Conservation (phyloP, 2,329 filamentous ascomycete genomes). For the Simplicillium aogashimaense region DNA sequence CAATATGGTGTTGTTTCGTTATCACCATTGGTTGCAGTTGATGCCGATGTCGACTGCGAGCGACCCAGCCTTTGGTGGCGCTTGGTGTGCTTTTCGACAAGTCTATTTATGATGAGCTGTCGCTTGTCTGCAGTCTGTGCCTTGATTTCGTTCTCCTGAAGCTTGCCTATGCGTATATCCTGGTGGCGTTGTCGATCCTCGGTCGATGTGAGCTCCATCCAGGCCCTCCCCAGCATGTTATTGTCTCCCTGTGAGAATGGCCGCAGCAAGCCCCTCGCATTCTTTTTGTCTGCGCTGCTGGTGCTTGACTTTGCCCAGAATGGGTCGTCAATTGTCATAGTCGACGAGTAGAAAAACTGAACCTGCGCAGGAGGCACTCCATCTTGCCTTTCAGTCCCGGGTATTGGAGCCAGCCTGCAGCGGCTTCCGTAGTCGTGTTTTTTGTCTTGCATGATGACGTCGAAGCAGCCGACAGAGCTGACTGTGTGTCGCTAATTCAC, state of each 20-base stretch:
- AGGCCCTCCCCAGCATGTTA: constrained; percentile 67
- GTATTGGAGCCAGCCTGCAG: constrained; percentile 44
- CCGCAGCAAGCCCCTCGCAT: constrained; percentile 52
- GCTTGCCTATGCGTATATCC: no score
- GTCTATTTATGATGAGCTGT: constrained; percentile 26
- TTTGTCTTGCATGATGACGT: constrained; percentile 3
- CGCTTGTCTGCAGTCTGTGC: constrained; percentile 18
- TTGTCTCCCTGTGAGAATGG: constrained; percentile 77
- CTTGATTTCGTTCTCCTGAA: no score
- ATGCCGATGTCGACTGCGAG: constrained; percentile 13
- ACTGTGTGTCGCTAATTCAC: no score
- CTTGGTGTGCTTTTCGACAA: constrained; percentile 35
- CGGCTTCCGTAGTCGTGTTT: constrained; percentile 50
- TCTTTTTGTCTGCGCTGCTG: constrained; percentile 36
- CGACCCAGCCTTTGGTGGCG: constrained; percentile 31
- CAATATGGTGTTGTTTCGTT: no score
- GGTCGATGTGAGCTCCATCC: constrained; percentile 50
- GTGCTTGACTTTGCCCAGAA: constrained; percentile 55
- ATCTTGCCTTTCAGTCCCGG: constrained; percentile 26
- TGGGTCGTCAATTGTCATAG: constrained; percentile 78
- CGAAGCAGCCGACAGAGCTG: no score
- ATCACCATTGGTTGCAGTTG: background rate
- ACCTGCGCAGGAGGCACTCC: constrained; percentile 51
- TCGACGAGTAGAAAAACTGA: constrained; percentile 80
- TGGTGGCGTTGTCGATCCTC: constrained; percentile 37